Conservation (phyloP, 2,329 filamentous ascomycete genomes). For the Rutstroemia sydowiana region DNA sequence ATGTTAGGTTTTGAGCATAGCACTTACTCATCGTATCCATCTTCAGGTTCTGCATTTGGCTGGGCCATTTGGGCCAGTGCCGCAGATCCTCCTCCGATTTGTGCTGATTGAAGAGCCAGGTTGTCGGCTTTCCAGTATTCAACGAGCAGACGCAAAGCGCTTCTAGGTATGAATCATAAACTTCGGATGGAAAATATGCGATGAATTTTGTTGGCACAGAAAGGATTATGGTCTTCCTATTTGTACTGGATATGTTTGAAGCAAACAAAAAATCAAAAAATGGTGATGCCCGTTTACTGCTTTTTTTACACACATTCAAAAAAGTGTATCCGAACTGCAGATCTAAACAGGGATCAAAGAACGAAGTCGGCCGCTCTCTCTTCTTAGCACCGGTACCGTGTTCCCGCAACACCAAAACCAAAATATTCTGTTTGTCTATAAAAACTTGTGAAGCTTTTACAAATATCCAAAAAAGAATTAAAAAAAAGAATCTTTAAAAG, state of each 20-base stretch:
- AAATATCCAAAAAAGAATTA: no score
- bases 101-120: constrained; percentile 53
- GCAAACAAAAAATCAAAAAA: neutral
- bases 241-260: neutral
- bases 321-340: neutral
- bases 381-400: neutral
- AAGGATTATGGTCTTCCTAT: neutral
- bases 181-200: neutral
- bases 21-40: constrained; percentile 58
- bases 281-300: neutral
- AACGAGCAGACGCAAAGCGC: neutral
- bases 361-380: neutral
- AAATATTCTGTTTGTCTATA: no score
- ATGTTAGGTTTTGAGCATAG: neutral
- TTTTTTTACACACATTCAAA: neutral
- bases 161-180: neutral
- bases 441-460: no score
- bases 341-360: neutral
- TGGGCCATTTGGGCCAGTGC: constrained; percentile 65
- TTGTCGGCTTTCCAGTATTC: constrained; percentile 37
- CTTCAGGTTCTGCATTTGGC: constrained; percentile 54
- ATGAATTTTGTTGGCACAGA: neutral
- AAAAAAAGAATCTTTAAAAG: no score
- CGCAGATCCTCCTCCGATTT: constrained; percentile 56
- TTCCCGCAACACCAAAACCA: neutral